phyloP scores from a whole-genome alignment of 208 protist species.

The Leishmania tropica region DNA sequence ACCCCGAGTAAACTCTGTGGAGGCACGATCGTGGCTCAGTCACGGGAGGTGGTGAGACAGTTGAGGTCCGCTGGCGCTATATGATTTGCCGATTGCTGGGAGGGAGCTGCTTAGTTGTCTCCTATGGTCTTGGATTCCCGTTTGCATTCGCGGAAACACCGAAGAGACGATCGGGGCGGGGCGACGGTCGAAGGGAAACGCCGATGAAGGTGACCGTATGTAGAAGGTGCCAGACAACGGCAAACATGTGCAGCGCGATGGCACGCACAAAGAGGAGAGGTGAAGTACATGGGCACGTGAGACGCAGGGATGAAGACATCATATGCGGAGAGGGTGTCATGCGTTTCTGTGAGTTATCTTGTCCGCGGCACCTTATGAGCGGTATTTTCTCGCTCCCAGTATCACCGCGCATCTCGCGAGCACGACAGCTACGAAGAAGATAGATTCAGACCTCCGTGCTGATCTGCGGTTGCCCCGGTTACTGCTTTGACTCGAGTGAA shows the following conservation, averaged over 20 bases:
- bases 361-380: no score
- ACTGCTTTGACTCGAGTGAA: background rate
- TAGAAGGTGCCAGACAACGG: background rate
- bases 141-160: background rate
- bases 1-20: background rate
- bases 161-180: no score
- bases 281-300: background rate
- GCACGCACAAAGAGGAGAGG: background rate
- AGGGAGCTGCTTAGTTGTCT: background rate
- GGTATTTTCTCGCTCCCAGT: background rate
- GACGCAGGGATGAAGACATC: background rate
- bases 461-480: no score
- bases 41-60: background rate
- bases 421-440: background rate
- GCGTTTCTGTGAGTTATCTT: background rate
- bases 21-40: background rate
- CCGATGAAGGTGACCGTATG: background rate
- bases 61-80: background rate
- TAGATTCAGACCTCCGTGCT: background rate
- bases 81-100: background rate
- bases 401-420: background rate
- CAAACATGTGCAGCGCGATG: background rate
- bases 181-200: background rate
- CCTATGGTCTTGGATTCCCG: background rate
- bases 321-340: no score